These are phyloP conservation scores for Rubia peregrina DNA, from an alignment of 305 asterid genomes.

Conservation along the genomic window DNA sequence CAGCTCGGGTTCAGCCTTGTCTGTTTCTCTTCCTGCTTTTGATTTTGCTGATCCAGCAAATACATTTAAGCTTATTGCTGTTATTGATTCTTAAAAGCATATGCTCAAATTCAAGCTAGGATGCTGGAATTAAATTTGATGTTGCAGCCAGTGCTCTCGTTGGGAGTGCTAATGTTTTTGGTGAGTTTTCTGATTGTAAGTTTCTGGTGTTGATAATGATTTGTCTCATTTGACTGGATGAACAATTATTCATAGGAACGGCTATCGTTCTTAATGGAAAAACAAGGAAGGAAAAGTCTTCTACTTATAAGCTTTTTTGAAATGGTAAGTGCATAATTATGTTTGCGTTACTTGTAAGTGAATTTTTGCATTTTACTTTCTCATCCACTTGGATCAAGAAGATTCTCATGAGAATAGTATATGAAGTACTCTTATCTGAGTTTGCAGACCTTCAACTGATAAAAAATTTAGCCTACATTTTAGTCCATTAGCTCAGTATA, in stretches of 20 bases:
- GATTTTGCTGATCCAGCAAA: no score
- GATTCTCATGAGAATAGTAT: no score
- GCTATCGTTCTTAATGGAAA: conserved; percentile 88
- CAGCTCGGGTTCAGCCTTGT: no score
- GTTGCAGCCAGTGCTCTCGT: conserved; percentile 95
- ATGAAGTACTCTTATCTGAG: conserved; percentile 1
- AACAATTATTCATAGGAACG: conserved; percentile 49
- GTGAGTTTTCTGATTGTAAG: conserved; percentile 35
- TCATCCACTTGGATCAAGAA: not conserved
- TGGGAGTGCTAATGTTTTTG: conserved; percentile 91
- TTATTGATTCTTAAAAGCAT: no score
- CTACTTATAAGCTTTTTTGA: conserved; percentile 82
- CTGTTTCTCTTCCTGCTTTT: no score
- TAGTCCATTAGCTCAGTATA: no score
- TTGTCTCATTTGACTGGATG: conserved; percentile 19
- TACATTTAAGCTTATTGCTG: no score
- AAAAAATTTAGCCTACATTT: not conserved
- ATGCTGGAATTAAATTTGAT: conserved; percentile 86
- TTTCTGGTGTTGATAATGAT: not conserved
- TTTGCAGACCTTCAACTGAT: not conserved
- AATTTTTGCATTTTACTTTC: not conserved
- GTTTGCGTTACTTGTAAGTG: no score
- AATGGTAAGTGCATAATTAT: conserved; percentile 45
- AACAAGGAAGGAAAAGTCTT: conserved; percentile 91
- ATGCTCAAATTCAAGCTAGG: no score